Evolutionary conservation across 495 filamentous ascomycete species (phyloP), one percentile per base, ranked within the genome.

Genomic region (Aspergillus panamensis): DNA sequence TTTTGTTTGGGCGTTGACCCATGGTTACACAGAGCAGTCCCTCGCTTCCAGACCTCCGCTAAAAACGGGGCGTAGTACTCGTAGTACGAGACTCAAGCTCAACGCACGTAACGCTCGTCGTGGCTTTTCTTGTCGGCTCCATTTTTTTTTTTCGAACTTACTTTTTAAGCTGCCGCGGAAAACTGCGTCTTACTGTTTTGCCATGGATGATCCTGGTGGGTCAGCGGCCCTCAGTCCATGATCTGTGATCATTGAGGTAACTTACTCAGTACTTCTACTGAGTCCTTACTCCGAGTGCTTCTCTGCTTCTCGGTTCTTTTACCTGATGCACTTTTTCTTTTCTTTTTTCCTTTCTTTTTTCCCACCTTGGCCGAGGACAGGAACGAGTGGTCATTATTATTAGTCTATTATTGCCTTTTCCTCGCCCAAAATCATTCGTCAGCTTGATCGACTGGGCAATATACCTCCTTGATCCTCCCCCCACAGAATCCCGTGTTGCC

Each of bases 41-140:
- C 59, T 56, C 56, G 62, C 67, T 62, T 72, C 71, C 71, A 74
- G 66, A 67, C 71, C 68, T 25, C 55, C 58, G 55, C 61, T 53
- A 33, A 48, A 25, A 57, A 62, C 52, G 58, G 55, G 25, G 49
- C 49, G 49, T 57, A 53, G 59, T 60, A 59, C 60, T 49, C 49
- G 49, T 57, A 53, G 59, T 60, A 59, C 60, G 57, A 55, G 29
- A 29, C 30, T n/a, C 59, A 57, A 62, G 63, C 60, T 66, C 60
- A 48, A 60, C 49, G 53, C 54, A 48, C 51, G 42, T 45, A 45
- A 19, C 16, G 30, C 14, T 47, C 19, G 16, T 35, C 39, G 33
- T 59, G 20, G 49, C 35, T 43, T 29, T 25, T 17, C 21, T 37
- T 19, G 14, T 52, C 9, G 6, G 19, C 20, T 39, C 42, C 25